Conservation (phyloP, 495 filamentous ascomycete species). For the Aspergillus carlsbadensis region DNA sequence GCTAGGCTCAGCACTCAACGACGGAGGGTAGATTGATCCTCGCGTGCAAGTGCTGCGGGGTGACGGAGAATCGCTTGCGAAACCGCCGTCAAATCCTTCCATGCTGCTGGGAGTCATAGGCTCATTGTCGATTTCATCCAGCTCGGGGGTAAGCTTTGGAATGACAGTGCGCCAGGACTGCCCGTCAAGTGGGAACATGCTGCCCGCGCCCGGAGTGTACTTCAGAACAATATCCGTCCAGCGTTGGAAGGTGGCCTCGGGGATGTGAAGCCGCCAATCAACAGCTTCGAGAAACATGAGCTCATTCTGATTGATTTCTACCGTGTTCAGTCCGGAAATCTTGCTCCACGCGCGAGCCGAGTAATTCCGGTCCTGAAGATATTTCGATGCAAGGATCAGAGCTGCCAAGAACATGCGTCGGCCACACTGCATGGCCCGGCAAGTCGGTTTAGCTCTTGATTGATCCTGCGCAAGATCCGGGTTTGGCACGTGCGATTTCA, state of each 20-base stretch:
- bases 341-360: slow-evolving; percentile 98
- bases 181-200: slow-evolving; percentile 31
- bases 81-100: slow-evolving; percentile 30
- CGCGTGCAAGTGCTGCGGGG: slow-evolving; percentile 30
- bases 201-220: slow-evolving; percentile 63
- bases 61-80: slow-evolving; percentile 33
- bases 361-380: slow-evolving; percentile 96
- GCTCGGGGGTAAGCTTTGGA: slow-evolving; percentile 71
- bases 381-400: slow-evolving; percentile 92
- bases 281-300: slow-evolving; percentile 88
- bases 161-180: slow-evolving; percentile 74
- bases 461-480: slow-evolving; percentile 88
- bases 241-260: slow-evolving; percentile 80
- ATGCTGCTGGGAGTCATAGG: slow-evolving; percentile 32
- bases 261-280: slow-evolving; percentile 91
- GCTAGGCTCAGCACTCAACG: slow-evolving; percentile 19
- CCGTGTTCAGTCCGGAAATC: slow-evolving; percentile 86
- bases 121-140: slow-evolving; percentile 37
- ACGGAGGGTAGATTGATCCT: slow-evolving; percentile 6
- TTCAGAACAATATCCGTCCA: slow-evolving; percentile 91
- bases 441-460: slow-evolving; percentile 66
- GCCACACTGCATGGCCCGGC: slow-evolving; percentile 89
- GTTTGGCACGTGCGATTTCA: slow-evolving; percentile 85
- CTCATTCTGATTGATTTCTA: slow-evolving; percentile 96
- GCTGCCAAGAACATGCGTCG: slow-evolving; percentile 96